Percentiles rank a stretch among this genome's conserved stretches.
Conservation (phyloP, 1,284 basidiomycete genomes). For the Exobasidium cylindrosporum region DNA sequence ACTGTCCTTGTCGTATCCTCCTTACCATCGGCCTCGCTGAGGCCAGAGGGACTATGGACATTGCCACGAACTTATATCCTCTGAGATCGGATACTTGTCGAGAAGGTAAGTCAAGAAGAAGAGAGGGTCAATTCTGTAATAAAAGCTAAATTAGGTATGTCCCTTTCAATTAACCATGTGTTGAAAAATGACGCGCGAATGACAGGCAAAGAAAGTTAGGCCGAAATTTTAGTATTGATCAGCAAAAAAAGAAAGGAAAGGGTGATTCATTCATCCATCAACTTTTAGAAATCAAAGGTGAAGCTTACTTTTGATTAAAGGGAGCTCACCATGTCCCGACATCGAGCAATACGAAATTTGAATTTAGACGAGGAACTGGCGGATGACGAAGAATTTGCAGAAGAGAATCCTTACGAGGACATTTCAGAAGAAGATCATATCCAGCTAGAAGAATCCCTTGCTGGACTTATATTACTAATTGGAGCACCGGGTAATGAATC, state of each 20-base stretch:
- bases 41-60: neutral
- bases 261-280: neutral
- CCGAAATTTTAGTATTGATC: neutral
- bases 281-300: no score
- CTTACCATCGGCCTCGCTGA: neutral
- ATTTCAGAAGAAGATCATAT: constrained; percentile 41
- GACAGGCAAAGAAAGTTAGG: neutral
- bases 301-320: no score
- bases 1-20: neutral
- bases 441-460: constrained; percentile 37
- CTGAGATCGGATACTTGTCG: no score
- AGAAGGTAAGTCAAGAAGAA: neutral
- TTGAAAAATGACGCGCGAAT: neutral
- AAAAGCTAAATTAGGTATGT: neutral
- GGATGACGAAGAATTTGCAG: constrained; percentile 62
- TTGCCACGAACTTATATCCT: neutral
- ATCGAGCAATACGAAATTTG: constrained; percentile 84
- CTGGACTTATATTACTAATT: constrained; percentile 33
- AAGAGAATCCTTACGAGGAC: constrained; percentile 34
- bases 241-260: neutral
- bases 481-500: constrained; percentile 25
- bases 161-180: neutral
- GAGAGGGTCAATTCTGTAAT: neutral
- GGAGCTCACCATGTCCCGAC: constrained; percentile 57
- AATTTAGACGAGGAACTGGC: constrained; percentile 75